Conservation (phyloP, 495 filamentous ascomycete genomes). For the Thermothielavioides terrestris region DNA sequence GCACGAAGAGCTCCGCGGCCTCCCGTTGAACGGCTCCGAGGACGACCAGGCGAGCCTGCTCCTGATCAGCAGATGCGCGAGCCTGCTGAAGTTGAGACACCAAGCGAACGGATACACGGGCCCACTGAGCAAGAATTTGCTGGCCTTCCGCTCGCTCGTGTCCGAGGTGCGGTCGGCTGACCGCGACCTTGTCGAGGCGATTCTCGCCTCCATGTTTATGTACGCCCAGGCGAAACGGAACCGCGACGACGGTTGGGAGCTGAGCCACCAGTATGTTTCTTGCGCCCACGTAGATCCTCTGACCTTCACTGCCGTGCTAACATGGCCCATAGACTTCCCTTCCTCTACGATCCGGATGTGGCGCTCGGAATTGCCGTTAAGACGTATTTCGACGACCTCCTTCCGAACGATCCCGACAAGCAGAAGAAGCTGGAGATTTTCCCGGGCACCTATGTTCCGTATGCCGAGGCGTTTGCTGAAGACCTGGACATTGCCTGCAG, state of each 20-base stretch:
- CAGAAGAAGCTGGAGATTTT: slow-evolving; percentile 52
- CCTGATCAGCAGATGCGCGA: slow-evolving; percentile 77
- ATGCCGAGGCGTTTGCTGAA: slow-evolving; percentile 61
- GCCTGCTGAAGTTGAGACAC: slow-evolving; percentile 72
- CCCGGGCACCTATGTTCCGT: slow-evolving; percentile 60
- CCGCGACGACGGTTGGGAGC: slow-evolving; percentile 56
- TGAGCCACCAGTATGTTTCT: slow-evolving; percentile 60
- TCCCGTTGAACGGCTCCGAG: slow-evolving; percentile 42
- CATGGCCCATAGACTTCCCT: slow-evolving; percentile 59
- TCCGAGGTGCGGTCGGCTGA: slow-evolving; percentile 67
- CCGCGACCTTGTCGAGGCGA: slow-evolving; percentile 75
- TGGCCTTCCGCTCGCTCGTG: slow-evolving; percentile 78
- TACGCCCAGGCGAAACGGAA: slow-evolving; percentile 66
- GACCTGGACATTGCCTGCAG: slow-evolving; percentile 75
- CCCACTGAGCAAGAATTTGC: slow-evolving; percentile 79
- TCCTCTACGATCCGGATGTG: slow-evolving; percentile 74
- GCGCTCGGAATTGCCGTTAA: slow-evolving; percentile 85
- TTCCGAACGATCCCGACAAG: slow-evolving; percentile 51
- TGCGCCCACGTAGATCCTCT: background rate
- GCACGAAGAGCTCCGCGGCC: slow-evolving; percentile 42
- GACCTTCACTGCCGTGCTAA: slow-evolving; percentile 29
- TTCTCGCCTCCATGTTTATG: slow-evolving; percentile 68
- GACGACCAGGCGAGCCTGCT: slow-evolving; percentile 60
- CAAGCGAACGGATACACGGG: slow-evolving; percentile 86
- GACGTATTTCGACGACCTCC: slow-evolving; percentile 79